phyloP scores from a whole-genome alignment of 176 grass and related monocot genomes.

The Musa schizocarpa region DNA sequence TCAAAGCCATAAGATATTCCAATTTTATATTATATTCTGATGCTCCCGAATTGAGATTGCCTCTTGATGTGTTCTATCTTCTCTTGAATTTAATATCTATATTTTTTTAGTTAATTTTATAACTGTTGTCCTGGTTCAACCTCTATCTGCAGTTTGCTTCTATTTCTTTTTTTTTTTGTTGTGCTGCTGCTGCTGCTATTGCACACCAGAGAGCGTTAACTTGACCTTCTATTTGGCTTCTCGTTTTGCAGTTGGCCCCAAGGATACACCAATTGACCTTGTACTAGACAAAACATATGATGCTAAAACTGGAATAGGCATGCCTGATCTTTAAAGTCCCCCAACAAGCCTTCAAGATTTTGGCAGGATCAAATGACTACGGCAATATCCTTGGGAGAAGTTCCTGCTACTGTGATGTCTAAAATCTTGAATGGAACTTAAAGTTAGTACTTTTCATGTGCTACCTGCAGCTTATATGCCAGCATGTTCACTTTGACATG shows the following conservation, averaged over 20 bases:
- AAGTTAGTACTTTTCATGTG: too few relatives aligned
- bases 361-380: too few relatives aligned
- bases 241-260: conserved; percentile 47
- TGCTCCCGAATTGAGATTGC: background rate
- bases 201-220: background rate
- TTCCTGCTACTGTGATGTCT: too few relatives aligned
- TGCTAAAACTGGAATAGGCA: conserved; percentile 83
- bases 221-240: background rate
- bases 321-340: conserved; percentile 75
- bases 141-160: background rate
- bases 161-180: background rate
- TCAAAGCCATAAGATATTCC: background rate
- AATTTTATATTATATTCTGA: background rate
- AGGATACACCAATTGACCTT: conserved; percentile 77
- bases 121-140: background rate
- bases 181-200: too few relatives aligned
- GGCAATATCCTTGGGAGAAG: too few relatives aligned
- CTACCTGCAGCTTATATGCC: too few relatives aligned
- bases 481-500: too few relatives aligned
- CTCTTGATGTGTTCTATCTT: background rate
- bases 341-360: background rate
- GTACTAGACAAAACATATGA: conserved; percentile 79
- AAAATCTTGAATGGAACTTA: too few relatives aligned
- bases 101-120: background rate
- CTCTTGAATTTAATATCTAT: background rate